phyloP scores from a whole-genome alignment of 768 basidiomycete species.

The Agaricus subrufescens region DNA sequence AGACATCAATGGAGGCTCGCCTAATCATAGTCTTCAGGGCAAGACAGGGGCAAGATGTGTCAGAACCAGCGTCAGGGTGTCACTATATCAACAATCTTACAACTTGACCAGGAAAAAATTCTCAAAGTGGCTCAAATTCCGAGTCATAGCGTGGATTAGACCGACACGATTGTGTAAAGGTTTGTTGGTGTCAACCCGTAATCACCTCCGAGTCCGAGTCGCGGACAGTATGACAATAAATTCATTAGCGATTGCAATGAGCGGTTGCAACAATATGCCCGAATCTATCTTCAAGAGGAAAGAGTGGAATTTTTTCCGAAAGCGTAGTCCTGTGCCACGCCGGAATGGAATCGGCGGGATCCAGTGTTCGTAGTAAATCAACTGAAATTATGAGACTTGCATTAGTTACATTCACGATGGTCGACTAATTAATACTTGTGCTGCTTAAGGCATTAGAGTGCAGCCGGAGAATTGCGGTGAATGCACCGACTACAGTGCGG shows the following conservation, averaged over 20 bases:
- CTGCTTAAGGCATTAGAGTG: no score
- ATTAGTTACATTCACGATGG: no score
- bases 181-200: not conserved
- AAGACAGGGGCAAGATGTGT: not conserved
- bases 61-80: not conserved
- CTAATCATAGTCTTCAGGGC: not conserved
- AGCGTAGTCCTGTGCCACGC: conserved; percentile 8
- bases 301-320: conserved; percentile 11
- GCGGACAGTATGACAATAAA: conserved; percentile 5
- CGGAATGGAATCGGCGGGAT: not conserved
- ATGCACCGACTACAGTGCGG: no score
- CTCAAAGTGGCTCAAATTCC: not conserved
- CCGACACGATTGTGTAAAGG: not conserved
- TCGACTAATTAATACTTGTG: no score
- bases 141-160: conserved; percentile 5
- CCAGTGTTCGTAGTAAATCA: not conserved
- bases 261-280: conserved; percentile 10
- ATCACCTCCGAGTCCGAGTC: not conserved
- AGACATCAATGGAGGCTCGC: not conserved
- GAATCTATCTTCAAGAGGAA: conserved; percentile 9
- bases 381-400: no score
- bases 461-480: no score
- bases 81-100: not conserved
- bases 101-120: not conserved
- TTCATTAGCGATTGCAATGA: not conserved